Percentiles rank a stretch among this genome's conserved stretches.
These are phyloP conservation scores for Heimioporus sp. DNA, from an alignment of 768 basidiomycete genomes.

Conservation along the genomic window DNA sequence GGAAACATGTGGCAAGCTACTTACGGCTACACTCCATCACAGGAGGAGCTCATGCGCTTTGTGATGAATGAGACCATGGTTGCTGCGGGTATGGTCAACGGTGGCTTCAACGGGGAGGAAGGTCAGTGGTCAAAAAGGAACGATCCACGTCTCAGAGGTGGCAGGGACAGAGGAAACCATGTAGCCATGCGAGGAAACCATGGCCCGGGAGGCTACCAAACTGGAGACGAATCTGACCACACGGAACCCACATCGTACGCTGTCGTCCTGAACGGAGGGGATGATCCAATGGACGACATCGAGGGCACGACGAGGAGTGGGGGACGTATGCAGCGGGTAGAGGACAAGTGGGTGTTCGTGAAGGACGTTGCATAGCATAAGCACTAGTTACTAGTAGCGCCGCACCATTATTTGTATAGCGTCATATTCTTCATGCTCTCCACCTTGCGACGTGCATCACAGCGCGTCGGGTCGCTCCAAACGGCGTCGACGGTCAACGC, in stretches of 20 bases:
- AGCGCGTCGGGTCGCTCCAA: constrained; percentile 16
- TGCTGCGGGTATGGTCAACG: constrained; percentile 10
- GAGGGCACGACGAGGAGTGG: constrained; percentile 18
- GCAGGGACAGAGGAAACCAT: constrained; percentile 39
- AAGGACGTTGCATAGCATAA: constrained; percentile 33
- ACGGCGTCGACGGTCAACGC: constrained; percentile 52
- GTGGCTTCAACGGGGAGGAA: constrained; percentile 18
- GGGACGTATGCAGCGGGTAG: constrained; percentile 66
- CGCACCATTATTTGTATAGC: constrained; percentile 19
- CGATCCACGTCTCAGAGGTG: constrained; percentile 38
- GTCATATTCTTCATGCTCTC: constrained; percentile 18
- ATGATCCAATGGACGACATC: constrained; percentile 8
- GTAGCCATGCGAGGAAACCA: constrained; percentile 31
- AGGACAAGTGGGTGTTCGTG: constrained; percentile 73
- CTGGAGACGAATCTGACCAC: constrained; percentile 33
- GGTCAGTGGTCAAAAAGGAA: constrained; percentile 25
- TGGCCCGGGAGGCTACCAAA: constrained; percentile 45
- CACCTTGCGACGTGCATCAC: constrained; percentile 16
- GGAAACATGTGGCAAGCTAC: constrained; percentile 76
- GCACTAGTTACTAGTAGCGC: constrained; percentile 19
- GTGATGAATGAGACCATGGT: constrained; percentile 44
- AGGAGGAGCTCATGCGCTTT: constrained; percentile 77
- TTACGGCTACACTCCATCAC: constrained; percentile 64
- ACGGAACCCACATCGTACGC: constrained; percentile 45
- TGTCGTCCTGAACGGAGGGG: constrained; percentile 54